Evolutionary conservation across 78 protist genomes (phyloP).

Genomic region (Dictyostelium purpureum): DNA sequence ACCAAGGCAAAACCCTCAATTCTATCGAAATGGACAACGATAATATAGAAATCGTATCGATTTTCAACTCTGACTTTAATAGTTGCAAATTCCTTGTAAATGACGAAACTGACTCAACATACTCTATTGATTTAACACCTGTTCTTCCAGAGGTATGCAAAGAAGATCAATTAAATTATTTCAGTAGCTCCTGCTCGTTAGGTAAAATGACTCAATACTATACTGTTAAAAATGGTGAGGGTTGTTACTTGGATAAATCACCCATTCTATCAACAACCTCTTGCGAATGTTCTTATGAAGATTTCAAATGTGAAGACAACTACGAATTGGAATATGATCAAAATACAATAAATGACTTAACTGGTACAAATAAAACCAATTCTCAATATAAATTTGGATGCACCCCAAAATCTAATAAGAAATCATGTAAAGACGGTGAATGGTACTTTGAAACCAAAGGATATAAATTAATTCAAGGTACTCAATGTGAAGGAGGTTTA

Average conservation of each 20-base stretch:
- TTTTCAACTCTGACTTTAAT: background rate
- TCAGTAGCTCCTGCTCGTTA: background rate
- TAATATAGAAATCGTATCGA: background rate
- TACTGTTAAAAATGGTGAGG: background rate
- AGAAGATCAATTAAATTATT: background rate
- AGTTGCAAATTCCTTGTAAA: background rate
- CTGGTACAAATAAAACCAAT: background rate
- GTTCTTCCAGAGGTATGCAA: background rate
- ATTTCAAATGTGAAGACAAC: background rate
- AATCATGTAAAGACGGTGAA: background rate
- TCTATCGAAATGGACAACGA: background rate
- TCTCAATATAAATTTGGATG: background rate
- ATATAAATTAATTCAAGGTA: background rate
- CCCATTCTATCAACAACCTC: background rate
- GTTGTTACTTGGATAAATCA: background rate
- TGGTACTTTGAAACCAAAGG: background rate
- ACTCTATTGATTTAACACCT: background rate
- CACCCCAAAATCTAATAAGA: background rate
- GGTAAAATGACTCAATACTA: background rate
- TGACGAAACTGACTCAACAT: background rate
- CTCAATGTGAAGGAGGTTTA: background rate
- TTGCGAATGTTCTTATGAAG: background rate
- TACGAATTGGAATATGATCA: background rate
- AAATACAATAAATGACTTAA: too few relatives aligned
- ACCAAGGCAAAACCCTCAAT: background rate